These are phyloP conservation scores for Glycyrrhiza uralensis DNA, from an alignment of 306 rosid genomes.

Conservation along the genomic window DNA sequence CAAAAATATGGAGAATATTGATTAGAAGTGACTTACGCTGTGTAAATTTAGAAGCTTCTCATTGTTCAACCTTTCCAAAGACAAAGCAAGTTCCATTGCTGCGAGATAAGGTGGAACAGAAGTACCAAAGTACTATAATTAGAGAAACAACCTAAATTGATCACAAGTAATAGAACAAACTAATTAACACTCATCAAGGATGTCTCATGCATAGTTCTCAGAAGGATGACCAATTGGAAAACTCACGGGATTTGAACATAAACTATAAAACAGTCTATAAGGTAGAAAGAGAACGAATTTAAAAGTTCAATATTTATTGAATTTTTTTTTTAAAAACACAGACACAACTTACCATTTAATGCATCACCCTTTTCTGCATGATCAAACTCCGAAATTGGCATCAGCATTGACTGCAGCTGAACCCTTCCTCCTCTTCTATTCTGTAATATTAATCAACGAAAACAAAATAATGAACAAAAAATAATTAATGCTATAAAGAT, in stretches of 20 bases:
- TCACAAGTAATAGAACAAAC: not conserved
- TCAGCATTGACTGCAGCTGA: constrained; percentile 31
- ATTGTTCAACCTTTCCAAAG: constrained; percentile 42
- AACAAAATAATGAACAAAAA: not conserved
- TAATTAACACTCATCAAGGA: not conserved
- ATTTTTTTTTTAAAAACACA: not conserved
- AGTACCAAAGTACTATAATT: not conserved
- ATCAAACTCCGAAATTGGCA: constrained; percentile 41
- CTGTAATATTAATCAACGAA: constrained; percentile 20
- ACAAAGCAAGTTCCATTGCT: constrained; percentile 47
- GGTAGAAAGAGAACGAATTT: not conserved
- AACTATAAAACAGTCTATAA: not conserved
- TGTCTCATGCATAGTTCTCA: not conserved
- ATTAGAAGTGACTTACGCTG: constrained; percentile 1
- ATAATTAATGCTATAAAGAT: not conserved
- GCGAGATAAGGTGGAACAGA: not conserved
- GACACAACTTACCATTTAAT: constrained; percentile 29
- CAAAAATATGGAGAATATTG: not conserved
- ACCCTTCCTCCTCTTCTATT: constrained; percentile 44
- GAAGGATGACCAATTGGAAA: not conserved
- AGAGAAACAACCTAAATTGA: not conserved
- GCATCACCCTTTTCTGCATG: constrained; percentile 44
- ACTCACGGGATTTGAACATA: not conserved
- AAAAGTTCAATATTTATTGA: not conserved
- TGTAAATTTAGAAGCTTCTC: constrained; percentile 42